Evolutionary conservation across 2,329 filamentous ascomycete species (phyloP).

Genomic region (Hymenoscyphus infarciens): DNA sequence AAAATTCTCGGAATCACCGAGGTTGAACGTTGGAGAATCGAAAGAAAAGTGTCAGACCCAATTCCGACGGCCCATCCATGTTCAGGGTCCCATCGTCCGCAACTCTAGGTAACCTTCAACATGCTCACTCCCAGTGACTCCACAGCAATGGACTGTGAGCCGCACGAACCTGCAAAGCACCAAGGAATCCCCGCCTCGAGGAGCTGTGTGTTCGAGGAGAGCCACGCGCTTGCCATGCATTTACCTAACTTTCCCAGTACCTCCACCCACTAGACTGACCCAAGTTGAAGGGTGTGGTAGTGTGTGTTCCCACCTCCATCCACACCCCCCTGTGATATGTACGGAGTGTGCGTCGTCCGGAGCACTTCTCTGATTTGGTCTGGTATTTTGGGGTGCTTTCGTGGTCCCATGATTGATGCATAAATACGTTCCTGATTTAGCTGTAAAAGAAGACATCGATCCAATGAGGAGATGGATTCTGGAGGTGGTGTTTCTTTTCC

Average conservation of each 20-base stretch:
- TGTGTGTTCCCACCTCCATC: background rate
- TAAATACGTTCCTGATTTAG: too few species aligned
- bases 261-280: background rate
- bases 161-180: background rate
- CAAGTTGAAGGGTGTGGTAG: background rate
- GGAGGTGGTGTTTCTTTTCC: background rate
- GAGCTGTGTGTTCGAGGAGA: background rate
- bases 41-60: background rate
- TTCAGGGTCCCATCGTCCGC: background rate
- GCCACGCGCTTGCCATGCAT: constrained; percentile 4
- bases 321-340: background rate
- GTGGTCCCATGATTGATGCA: too few species aligned
- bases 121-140: background rate
- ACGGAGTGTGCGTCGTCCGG: background rate
- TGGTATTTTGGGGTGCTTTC: background rate
- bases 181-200: background rate
- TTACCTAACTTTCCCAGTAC: background rate
- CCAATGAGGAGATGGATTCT: too few species aligned
- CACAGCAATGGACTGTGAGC: background rate
- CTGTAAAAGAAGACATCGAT: too few species aligned
- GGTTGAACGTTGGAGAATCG: background rate
- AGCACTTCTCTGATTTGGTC: background rate
- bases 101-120: background rate
- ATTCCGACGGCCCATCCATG: background rate
- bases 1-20: background rate